phyloP scores from a whole-genome alignment of 1,284 basidiomycete genomes.

The Apiotrichum mycotoxinovorans region DNA sequence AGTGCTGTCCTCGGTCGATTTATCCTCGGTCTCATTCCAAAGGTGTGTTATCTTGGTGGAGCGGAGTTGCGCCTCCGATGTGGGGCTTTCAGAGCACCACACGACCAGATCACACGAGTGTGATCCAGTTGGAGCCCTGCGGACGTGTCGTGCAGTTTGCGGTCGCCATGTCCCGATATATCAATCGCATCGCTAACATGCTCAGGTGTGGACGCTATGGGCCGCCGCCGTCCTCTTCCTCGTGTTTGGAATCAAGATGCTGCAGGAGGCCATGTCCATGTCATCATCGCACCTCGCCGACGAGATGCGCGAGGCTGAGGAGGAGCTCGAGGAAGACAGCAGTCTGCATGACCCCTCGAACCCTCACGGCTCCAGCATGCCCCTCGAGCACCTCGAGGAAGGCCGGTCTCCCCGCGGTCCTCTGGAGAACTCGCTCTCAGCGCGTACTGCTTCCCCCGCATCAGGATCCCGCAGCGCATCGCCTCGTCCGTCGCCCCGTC shows the following conservation, averaged over 20 bases:
- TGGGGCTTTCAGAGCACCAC: too few relatives aligned
- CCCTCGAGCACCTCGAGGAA: conserved; percentile 44
- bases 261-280: conserved; percentile 75
- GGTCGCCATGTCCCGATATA: too few relatives aligned
- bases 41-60: conserved; percentile 48
- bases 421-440: conserved; percentile 12
- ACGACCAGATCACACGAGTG: too few relatives aligned
- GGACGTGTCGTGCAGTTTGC: too few relatives aligned
- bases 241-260: conserved; percentile 81
- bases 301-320: conserved; percentile 87
- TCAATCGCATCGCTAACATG: not conserved
- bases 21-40: conserved; percentile 75
- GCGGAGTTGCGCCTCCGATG: too few relatives aligned
- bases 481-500: not conserved
- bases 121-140: too few relatives aligned
- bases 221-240: conserved; percentile 77
- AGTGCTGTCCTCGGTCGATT: conserved; percentile 83
- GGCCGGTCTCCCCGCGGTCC: conserved; percentile 19
- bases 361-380: conserved; percentile 19
- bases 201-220: conserved; percentile 44
- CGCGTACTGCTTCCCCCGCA: not conserved
- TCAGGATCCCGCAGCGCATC: not conserved
- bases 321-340: conserved; percentile 63
- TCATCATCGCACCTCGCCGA: conserved; percentile 69
- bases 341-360: conserved; percentile 29